These are phyloP conservation scores for Coffea humblotiana DNA, from an alignment of 305 asterid species.

Conservation along the genomic window DNA sequence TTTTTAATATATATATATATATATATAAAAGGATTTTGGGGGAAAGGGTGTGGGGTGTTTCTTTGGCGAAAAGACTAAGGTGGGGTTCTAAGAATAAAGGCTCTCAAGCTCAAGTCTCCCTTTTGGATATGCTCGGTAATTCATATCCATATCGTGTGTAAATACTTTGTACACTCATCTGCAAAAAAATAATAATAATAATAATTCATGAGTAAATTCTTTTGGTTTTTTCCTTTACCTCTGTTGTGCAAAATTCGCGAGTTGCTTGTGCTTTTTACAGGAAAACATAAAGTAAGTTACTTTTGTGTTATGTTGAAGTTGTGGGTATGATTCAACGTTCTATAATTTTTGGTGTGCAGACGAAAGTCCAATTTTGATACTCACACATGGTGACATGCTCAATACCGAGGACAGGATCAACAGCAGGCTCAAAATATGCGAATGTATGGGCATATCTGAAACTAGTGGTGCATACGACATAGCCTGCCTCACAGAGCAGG, in stretches of 20 bases:
- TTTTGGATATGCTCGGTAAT: too few relatives aligned
- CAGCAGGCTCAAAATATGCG: conserved; percentile 46
- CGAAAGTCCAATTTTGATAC: conserved; percentile 59
- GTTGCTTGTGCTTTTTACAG: neutral
- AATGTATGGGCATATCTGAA: conserved; percentile 53
- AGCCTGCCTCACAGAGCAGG: conserved; percentile 60
- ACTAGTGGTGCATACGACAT: conserved; percentile 62
- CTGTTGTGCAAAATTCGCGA: neutral
- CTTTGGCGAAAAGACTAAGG: too few relatives aligned
- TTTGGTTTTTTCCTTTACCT: too few relatives aligned
- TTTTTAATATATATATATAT: too few relatives aligned
- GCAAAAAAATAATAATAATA: too few relatives aligned
- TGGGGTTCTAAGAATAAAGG: neutral
- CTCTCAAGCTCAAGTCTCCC: too few relatives aligned
- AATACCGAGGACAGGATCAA: conserved; percentile 50
- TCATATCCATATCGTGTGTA: too few relatives aligned
- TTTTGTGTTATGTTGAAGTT: neutral
- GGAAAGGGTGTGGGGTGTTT: neutral
- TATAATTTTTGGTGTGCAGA: conserved; percentile 29
- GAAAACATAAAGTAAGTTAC: neutral
- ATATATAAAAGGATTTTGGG: neutral
- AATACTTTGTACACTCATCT: too few relatives aligned
- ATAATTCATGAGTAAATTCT: too few relatives aligned
- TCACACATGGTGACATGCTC: conserved; percentile 62
- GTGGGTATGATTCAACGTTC: neutral